Base-by-base conservation (phyloP, 345 rosid species). In the Adansonia digitata region DNA sequence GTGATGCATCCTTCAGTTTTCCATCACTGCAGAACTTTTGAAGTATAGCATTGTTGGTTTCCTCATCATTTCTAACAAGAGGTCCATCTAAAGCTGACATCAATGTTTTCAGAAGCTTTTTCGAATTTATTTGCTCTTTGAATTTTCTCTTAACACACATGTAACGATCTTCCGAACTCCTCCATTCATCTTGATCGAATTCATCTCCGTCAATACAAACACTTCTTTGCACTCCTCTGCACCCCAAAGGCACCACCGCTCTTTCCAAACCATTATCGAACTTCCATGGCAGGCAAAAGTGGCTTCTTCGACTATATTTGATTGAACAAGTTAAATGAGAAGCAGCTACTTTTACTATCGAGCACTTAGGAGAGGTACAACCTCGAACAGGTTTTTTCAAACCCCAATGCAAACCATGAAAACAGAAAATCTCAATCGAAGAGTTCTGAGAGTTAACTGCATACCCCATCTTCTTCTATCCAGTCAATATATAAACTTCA, bases 21-120 rank as follows among this genome's bases (percentile, higher is more conserved):
- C 97, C 90, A 0, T 76, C 56, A 75, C 74, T 80, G 83, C 98
- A 91, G 3, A 90, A 76, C 40, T 79, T 80, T 27, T 82, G 79
- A 75, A 94, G 96, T 40, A 90, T 85, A 55, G 79, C 80, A 69
- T 91, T 94, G 82, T 94, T 94, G 37, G 86, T 81, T 71, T 80
- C 85, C 79, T 86, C 83, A 59, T 86, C 80, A 51, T 91, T 93
- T 77, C 83, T 86, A 0, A 81, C 81, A 69, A 84, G 70, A 26
- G 83, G 81, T 9, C 90, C 95, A 78, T 86, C 91, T 11, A 76
- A 60, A 43, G 82, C 69, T 3, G 35, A 45, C 31, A 7, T 34
- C 12, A 71, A 76, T 52, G 82, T 79, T 62, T 74, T 60, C 5
- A 65, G 27, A 49, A 57, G 52, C 79, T 61, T 85, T 77, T 76